phyloP scores from a whole-genome alignment of 306 rosid species.

The Rosa chinensis region DNA sequence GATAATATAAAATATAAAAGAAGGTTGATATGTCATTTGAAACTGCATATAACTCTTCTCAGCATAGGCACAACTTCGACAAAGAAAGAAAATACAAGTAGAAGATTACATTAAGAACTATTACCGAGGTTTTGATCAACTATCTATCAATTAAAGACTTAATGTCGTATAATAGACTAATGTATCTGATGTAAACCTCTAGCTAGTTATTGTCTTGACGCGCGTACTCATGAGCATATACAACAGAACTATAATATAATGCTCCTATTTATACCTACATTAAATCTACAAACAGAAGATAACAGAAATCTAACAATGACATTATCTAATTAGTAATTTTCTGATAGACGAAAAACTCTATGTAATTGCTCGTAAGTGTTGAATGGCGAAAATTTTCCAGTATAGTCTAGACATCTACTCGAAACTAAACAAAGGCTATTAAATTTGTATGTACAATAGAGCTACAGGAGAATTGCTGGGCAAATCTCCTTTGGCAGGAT shows the following conservation, averaged over 20 bases:
- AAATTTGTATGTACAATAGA: background rate
- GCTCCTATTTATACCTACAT: background rate
- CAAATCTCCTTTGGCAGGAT: conserved; percentile 43
- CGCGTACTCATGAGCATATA: background rate
- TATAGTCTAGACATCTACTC: background rate
- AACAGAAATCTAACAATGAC: background rate
- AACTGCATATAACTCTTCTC: background rate
- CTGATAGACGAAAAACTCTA: background rate
- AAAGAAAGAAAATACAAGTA: background rate
- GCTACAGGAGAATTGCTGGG: conserved; percentile 33
- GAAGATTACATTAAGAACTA: background rate
- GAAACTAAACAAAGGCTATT: background rate
- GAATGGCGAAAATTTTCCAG: background rate
- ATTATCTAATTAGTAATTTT: background rate
- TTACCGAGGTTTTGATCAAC: background rate
- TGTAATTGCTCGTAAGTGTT: background rate
- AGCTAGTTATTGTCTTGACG: background rate
- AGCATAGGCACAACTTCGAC: background rate
- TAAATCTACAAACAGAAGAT: background rate
- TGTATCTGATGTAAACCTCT: background rate
- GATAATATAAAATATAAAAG: background rate
- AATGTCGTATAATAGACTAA: background rate
- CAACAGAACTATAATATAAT: background rate
- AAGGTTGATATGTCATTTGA: background rate
- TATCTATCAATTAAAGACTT: background rate